Conservation (phyloP, 306 rosid species). For the Rosa multiflora region DNA sequence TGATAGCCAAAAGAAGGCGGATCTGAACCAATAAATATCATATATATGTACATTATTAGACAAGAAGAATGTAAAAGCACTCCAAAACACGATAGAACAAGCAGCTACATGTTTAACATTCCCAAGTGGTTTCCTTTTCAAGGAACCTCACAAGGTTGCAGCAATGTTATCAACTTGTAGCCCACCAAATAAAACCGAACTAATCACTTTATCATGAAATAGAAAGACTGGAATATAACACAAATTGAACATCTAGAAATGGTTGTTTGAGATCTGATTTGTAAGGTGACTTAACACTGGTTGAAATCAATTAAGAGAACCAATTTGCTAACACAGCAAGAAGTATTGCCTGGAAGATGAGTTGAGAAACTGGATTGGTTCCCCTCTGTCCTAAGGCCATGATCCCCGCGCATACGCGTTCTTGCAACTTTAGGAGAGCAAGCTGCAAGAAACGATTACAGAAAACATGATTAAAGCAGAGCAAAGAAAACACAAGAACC, state of each 20-base stretch:
- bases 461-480: constrained; percentile 19
- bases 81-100: background rate
- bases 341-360: constrained; percentile 60
- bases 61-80: background rate
- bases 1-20: constrained; percentile 41
- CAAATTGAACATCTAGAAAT: background rate
- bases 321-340: constrained; percentile 24
- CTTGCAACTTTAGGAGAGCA: constrained; percentile 48
- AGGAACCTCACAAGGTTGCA: background rate
- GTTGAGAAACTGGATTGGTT: constrained; percentile 41
- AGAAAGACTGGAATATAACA: background rate
- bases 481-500: constrained; percentile 1
- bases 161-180: background rate
- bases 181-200: background rate
- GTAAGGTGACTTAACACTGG: background rate
- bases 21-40: constrained; percentile 49
- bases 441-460: constrained; percentile 48
- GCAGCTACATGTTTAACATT: background rate
- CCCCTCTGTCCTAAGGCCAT: constrained; percentile 42
- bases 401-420: constrained; percentile 36
- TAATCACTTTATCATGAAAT: background rate
- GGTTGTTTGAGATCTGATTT: background rate
- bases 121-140: background rate
- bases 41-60: constrained; percentile 1
- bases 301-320: background rate